phyloP scores from a whole-genome alignment of 345 rosid species.

The Capsella bursapastoris region DNA sequence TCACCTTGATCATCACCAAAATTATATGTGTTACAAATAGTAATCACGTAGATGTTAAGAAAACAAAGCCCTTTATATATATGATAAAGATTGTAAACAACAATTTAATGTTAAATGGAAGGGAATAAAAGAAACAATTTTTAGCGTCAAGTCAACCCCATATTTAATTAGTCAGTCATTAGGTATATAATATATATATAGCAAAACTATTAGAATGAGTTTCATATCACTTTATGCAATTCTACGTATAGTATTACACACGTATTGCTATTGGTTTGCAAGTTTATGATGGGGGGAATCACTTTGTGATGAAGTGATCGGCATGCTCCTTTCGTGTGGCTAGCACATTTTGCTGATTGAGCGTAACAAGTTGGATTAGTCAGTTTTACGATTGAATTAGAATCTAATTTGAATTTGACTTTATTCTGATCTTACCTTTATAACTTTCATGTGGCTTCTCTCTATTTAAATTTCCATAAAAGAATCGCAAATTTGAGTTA shows the following conservation, averaged over 20 bases:
- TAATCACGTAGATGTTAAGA: background rate
- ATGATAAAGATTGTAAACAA: background rate
- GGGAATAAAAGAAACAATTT: background rate
- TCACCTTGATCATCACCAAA: background rate
- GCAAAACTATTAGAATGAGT: conserved; percentile 8
- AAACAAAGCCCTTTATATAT: background rate
- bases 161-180: conserved; percentile 12
- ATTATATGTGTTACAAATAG: background rate
- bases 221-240: conserved; percentile 30
- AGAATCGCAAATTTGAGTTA: too few species aligned
- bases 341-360: conserved; percentile 21
- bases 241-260: conserved; percentile 19
- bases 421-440: background rate
- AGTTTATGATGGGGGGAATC: conserved; percentile 15
- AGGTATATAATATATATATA: background rate
- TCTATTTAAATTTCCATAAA: too few species aligned
- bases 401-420: background rate
- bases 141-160: conserved; percentile 19
- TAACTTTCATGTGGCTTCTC: too few species aligned
- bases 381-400: background rate
- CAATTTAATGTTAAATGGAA: background rate
- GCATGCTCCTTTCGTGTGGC: conserved; percentile 30
- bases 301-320: conserved; percentile 35
- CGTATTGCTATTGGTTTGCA: conserved; percentile 8
- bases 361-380: background rate